Conservation (phyloP, 2,329 filamentous ascomycete genomes). For the Oidium heveae region DNA sequence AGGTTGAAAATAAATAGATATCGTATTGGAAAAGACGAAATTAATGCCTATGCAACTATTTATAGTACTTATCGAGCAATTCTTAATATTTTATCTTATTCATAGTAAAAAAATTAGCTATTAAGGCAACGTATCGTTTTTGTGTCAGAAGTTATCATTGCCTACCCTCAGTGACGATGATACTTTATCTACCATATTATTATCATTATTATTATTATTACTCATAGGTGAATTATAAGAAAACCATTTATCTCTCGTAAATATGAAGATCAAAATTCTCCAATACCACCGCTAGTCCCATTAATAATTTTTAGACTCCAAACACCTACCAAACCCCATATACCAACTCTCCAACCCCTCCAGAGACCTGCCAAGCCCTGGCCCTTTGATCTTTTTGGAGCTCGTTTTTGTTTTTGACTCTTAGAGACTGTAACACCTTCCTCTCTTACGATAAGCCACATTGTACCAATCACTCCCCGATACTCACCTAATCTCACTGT, state of each 20-base stretch:
- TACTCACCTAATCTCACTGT: constrained; percentile 64
- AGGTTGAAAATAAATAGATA: too few species aligned
- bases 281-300: constrained; percentile 9
- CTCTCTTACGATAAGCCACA: constrained; percentile 64
- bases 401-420: constrained; percentile 3
- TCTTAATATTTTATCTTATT: too few species aligned
- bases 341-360: constrained; percentile 30
- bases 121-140: too few species aligned
- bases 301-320: constrained; percentile 19
- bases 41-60: too few species aligned
- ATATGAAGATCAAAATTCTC: constrained; percentile 13
- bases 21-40: too few species aligned
- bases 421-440: constrained; percentile 30
- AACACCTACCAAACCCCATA: constrained; percentile 29
- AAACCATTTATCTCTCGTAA: not conserved
- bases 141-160: too few species aligned
- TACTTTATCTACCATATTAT: too few species aligned
- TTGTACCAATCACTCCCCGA: constrained; percentile 67
- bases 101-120: too few species aligned
- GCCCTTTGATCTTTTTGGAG: constrained; percentile 15
- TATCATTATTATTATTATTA: too few species aligned
- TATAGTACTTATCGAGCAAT: too few species aligned
- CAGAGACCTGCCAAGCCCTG: constrained; percentile 29
- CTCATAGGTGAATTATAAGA: too few species aligned
- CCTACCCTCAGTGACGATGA: too few species aligned